phyloP scores from a whole-genome alignment of 1,139 yeast species.

The Kazachstania sp. region DNA sequence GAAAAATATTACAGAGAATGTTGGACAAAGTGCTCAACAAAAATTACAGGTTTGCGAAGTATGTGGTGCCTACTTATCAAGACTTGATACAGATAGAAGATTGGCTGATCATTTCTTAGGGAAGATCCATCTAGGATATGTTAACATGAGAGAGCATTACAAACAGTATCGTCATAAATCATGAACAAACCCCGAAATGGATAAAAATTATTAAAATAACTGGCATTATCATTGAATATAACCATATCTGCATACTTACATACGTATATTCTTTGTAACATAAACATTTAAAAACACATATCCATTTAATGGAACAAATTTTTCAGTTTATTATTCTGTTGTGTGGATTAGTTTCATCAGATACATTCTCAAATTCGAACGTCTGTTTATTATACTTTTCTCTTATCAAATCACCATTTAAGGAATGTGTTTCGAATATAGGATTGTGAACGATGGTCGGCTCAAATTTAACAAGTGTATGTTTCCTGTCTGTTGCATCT shows the following conservation, averaged over 20 bases:
- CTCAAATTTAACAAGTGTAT: slow-evolving; percentile 34
- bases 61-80: slow-evolving; percentile 85
- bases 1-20: slow-evolving; percentile 55
- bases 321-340: slow-evolving; percentile 6
- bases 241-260: not conserved
- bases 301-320: too few species aligned
- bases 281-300: not conserved
- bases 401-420: slow-evolving; percentile 20
- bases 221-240: not conserved
- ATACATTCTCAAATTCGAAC: slow-evolving; percentile 18
- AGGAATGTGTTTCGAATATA: slow-evolving; percentile 24
- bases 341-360: slow-evolving; percentile 6
- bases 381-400: slow-evolving; percentile 20
- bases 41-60: slow-evolving; percentile 83
- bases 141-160: slow-evolving; percentile 57
- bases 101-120: slow-evolving; percentile 90
- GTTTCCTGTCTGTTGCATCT: slow-evolving; percentile 45
- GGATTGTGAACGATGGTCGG: slow-evolving; percentile 30
- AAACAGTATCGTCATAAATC: slow-evolving; percentile 4
- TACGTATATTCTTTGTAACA: not conserved
- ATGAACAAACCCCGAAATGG: not conserved
- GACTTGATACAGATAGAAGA: slow-evolving; percentile 81
- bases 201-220: not conserved
- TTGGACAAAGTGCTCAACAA: slow-evolving; percentile 84
- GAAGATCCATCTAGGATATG: slow-evolving; percentile 76